Evolutionary conservation across 208 protist species (phyloP).

Genomic region (Herpetomonas muscarum): DNA sequence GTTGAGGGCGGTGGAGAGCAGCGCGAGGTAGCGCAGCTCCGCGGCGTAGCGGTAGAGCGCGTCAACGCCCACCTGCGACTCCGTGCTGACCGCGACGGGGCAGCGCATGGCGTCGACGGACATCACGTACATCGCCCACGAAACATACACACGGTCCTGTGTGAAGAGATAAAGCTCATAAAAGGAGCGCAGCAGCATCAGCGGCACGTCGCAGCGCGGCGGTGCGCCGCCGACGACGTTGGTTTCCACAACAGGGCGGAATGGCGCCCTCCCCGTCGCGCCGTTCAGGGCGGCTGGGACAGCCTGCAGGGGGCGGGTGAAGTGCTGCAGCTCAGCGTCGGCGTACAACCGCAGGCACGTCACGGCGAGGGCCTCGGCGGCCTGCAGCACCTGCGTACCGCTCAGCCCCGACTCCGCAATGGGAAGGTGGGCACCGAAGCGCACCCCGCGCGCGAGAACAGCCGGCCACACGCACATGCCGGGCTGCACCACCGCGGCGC

Average conservation of each 20-base stretch:
- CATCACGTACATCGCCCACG: slow-evolving; percentile 41
- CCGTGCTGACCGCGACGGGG: too few species aligned
- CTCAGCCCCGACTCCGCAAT: slow-evolving; percentile 9
- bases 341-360: slow-evolving; percentile 37
- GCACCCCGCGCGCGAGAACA: slow-evolving; percentile 25
- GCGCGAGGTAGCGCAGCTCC: slow-evolving; percentile 7
- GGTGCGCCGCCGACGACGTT: background rate
- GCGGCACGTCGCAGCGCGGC: slow-evolving; percentile 15
- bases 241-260: slow-evolving; percentile 2
- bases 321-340: slow-evolving; percentile 6
- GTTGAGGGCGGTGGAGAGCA: slow-evolving; percentile 8
- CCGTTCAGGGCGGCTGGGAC: slow-evolving; percentile 9
- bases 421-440: slow-evolving; percentile 23
- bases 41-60: background rate
- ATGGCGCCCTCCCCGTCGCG: background rate
- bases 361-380: slow-evolving; percentile 39
- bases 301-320: slow-evolving; percentile 15
- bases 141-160: slow-evolving; percentile 37
- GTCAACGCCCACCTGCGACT: background rate
- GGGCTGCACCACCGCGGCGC: slow-evolving; percentile 12
- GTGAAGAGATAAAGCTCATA: slow-evolving; percentile 36
- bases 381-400: slow-evolving; percentile 11
- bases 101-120: slow-evolving; percentile 12
- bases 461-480: slow-evolving; percentile 18
- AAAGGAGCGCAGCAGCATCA: slow-evolving; percentile 23